phyloP scores from a whole-genome alignment of 2,329 filamentous ascomycete genomes.

The Leptographium procerum region DNA sequence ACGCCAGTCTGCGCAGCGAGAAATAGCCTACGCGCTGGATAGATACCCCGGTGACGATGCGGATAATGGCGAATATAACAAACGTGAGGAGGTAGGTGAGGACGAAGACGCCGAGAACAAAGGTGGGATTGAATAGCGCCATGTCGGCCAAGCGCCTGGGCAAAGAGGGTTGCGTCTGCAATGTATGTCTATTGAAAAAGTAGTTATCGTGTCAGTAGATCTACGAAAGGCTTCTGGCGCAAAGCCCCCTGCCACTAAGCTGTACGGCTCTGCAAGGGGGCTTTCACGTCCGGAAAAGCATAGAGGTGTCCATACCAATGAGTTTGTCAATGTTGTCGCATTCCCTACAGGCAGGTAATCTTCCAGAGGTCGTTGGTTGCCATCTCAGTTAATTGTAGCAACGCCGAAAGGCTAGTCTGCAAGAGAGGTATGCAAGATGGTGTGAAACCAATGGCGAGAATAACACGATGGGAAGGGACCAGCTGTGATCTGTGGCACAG shows the following conservation, averaged over 20 bases:
- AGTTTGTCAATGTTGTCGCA: constrained; percentile 1
- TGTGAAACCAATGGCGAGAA: not conserved
- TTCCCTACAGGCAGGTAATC: constrained; percentile 5
- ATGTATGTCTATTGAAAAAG: not conserved
- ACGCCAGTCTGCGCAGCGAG: constrained; percentile 81
- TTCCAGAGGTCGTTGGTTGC: not conserved
- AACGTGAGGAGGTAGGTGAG: constrained; percentile 86
- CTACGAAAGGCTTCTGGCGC: not conserved
- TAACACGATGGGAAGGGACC: not conserved
- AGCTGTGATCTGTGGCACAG: not conserved
- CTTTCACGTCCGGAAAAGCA: not conserved
- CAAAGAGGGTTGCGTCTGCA: not conserved
- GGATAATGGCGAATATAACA: constrained; percentile 82
- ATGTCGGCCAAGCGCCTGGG: constrained; percentile 24
- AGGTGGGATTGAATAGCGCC: constrained; percentile 63
- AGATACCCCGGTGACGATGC: constrained; percentile 85
- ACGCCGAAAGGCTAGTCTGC: not conserved
- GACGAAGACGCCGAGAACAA: constrained; percentile 74
- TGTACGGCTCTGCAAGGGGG: not conserved
- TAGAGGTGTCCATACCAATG: not conserved
- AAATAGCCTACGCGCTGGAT: constrained; percentile 93
- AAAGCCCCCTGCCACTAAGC: not conserved
- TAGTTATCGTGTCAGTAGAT: not conserved
- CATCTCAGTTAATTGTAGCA: constrained; percentile 3
- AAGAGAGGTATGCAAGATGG: not conserved